Conservation (phyloP, 768 basidiomycete species). For the Baorangia bicolor region DNA sequence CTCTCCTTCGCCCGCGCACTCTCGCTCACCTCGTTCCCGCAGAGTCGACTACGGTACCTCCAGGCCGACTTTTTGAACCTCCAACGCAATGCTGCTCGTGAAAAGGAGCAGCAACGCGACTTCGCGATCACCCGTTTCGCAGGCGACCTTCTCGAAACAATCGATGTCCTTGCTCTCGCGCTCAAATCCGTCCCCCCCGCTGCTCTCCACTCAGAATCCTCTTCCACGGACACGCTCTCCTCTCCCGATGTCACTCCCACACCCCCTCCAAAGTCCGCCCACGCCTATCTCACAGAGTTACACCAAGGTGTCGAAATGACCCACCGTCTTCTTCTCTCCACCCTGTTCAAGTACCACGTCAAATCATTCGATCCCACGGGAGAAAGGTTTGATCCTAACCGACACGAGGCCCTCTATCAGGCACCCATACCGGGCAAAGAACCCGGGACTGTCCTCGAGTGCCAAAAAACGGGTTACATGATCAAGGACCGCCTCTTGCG, state of each 20-base stretch:
- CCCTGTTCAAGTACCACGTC: conserved; percentile 88
- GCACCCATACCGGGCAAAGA: conserved; percentile 87
- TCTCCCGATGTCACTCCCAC: conserved; percentile 32
- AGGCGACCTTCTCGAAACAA: conserved; percentile 81
- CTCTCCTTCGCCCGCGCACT: neutral
- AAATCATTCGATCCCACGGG: conserved; percentile 91
- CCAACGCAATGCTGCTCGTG: conserved; percentile 85
- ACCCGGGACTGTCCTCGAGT: conserved; percentile 87
- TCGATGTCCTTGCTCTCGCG: conserved; percentile 86
- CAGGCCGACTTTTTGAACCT: conserved; percentile 96
- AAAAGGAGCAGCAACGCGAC: conserved; percentile 90
- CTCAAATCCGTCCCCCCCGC: conserved; percentile 72
- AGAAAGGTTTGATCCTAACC: conserved; percentile 92
- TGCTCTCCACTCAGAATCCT: conserved; percentile 36
- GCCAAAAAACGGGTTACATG: conserved; percentile 87
- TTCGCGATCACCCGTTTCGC: conserved; percentile 94
- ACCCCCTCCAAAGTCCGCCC: conserved; percentile 49
- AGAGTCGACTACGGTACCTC: conserved; percentile 88
- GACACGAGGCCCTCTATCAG: conserved; percentile 94
- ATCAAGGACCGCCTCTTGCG: conserved; percentile 93
- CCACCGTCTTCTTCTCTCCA: conserved; percentile 84
- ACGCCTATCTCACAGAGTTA: conserved; percentile 64
- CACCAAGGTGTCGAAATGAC: conserved; percentile 90
- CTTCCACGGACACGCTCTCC: conserved; percentile 25
- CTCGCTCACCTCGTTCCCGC: conserved; percentile 9